Evolutionary conservation across 106 monocot genomes (phyloP).

Genomic region (Ottelia alismoides): DNA sequence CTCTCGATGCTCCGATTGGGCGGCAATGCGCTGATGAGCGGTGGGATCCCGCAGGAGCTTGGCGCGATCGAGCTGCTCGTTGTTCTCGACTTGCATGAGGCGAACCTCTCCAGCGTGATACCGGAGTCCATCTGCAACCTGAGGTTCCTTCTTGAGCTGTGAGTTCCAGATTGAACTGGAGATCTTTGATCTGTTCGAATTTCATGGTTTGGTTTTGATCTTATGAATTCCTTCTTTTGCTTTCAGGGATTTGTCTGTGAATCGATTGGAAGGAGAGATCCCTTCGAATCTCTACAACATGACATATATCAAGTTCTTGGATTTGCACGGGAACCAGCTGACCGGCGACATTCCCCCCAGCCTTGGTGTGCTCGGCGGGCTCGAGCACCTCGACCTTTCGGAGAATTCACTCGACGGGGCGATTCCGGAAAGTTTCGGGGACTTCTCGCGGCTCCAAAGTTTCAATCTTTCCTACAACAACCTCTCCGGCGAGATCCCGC

Average conservation of each 20-base stretch:
- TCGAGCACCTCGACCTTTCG: constrained; percentile 57
- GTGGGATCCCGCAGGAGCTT: constrained; percentile 42
- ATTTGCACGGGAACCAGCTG: constrained; percentile 62
- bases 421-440: constrained; percentile 43
- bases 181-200: background rate
- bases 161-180: constrained; percentile 6
- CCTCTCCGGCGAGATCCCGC: constrained; percentile 69
- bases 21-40: constrained; percentile 31
- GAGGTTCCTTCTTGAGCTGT: constrained; percentile 71
- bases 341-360: constrained; percentile 40
- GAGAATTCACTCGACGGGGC: constrained; percentile 52
- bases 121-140: constrained; percentile 56
- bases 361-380: constrained; percentile 34
- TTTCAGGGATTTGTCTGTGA: constrained; percentile 78
- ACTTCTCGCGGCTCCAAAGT: constrained; percentile 31
- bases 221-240: background rate
- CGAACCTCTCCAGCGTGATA: constrained; percentile 61
- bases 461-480: constrained; percentile 86
- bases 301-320: constrained; percentile 52
- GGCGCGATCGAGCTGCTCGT: constrained; percentile 48
- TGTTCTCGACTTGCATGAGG: constrained; percentile 47
- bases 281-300: constrained; percentile 55
- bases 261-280: constrained; percentile 52
- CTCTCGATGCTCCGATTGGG: constrained; percentile 55
- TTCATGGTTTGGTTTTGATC: too few relatives aligned